Conservation (phyloP, 2,329 filamentous ascomycete species). For the Pyricularia grisea region DNA sequence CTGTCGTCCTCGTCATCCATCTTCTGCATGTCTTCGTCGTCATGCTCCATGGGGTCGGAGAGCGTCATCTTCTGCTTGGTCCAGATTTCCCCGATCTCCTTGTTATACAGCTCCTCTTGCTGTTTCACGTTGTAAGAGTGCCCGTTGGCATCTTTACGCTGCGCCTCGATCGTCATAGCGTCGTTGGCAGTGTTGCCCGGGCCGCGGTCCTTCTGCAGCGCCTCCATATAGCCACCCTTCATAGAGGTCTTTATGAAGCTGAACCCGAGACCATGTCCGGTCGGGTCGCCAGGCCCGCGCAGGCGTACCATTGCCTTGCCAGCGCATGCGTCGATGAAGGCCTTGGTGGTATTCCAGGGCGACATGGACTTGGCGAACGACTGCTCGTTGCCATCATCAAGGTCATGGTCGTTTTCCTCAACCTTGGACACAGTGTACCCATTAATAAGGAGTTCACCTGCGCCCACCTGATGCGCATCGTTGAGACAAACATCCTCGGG, state of each 20-base stretch:
- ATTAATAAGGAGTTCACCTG: slow-evolving; percentile 82
- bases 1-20: slow-evolving; percentile 55
- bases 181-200: slow-evolving; percentile 63
- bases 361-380: slow-evolving; percentile 82
- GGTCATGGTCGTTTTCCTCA: slow-evolving; percentile 46
- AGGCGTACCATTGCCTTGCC: slow-evolving; percentile 96
- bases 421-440: slow-evolving; percentile 82
- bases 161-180: slow-evolving; percentile 78
- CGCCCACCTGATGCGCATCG: slow-evolving; percentile 93
- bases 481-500: slow-evolving; percentile 92
- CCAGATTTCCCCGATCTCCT: slow-evolving; percentile 89
- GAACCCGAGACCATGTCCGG: slow-evolving; percentile 85
- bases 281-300: slow-evolving; percentile 90
- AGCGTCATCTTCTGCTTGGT: slow-evolving; percentile 74
- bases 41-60: slow-evolving; percentile 60
- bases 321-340: slow-evolving; percentile 86
- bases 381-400: slow-evolving; percentile 55
- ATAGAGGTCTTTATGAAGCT: slow-evolving; percentile 97
- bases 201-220: slow-evolving; percentile 43
- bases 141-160: slow-evolving; percentile 80
- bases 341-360: slow-evolving; percentile 94
- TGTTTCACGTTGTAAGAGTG: slow-evolving; percentile 97
- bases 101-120: slow-evolving; percentile 86
- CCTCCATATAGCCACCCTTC: slow-evolving; percentile 91
- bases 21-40: slow-evolving; percentile 48